Evolutionary conservation across 768 basidiomycete species (phyloP), one percentile per base, ranked within the genome.

Genomic region (Paxillus involutus): DNA sequence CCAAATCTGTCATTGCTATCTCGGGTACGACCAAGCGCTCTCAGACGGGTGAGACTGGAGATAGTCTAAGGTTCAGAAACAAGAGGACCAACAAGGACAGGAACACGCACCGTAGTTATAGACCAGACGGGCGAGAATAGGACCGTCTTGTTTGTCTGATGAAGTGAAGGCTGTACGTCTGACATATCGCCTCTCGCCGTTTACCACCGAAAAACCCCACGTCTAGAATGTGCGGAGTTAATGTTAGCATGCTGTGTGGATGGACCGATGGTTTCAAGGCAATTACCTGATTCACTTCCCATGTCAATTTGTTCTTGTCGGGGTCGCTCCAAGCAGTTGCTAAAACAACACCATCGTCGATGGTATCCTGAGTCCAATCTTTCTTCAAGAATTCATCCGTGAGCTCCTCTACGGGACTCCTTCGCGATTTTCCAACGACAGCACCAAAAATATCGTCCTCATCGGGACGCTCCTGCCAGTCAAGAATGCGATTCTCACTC

Each of bases 91-190:
- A n/a, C 17, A n/a, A 21, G 7, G 21, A 30, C n/a, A 33, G 10
- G 43, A 29, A 13, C 0, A 71, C 86, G 68, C 49, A 88, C 87
- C 52, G 58, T 89, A 89, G 62, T 89, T 85, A 56, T 89, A 91
- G 17, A 86, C 74, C 36, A 89, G 64, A 40, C 75, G 79, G 10
- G 75, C 73, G 52, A 80, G 73, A 46, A 89, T 81, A 35, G 70
- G 61, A 6, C 59, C 58, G 13, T 81, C 79, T 59, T 85, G 79
- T 10, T 73, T 81, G 32, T 73, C 63, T 4, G 86, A 80, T 1
- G 86, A 86, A 6, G 78, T 82, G 67, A 89, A 89, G 56, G 78
- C 76, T 56, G 88, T 69, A 59, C 79, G 83, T 51, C 87, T 76
- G 4, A 77, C 73, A 59, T 89, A 83, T 55, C 84, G 74, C 60